Evolutionary conservation across 768 basidiomycete species (phyloP).

Genomic region (Auricularia auricula-judae): DNA sequence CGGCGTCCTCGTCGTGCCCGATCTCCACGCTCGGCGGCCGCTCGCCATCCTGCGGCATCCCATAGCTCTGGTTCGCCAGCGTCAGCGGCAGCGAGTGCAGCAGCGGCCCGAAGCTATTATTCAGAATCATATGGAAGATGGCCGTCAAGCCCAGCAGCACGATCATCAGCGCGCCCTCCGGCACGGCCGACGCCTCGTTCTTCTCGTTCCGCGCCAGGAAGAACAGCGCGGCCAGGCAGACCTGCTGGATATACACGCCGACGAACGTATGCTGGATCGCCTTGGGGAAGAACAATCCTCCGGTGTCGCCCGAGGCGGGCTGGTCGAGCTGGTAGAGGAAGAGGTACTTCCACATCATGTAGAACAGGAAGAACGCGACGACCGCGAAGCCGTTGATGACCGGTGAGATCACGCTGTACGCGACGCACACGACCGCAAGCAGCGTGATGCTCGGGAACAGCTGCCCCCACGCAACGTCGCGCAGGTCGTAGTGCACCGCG

Average conservation of each 20-base stretch:
- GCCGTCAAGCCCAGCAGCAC: slow-evolving; percentile 76
- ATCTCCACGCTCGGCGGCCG: slow-evolving; percentile 7
- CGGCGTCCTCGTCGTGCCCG: slow-evolving; percentile 9
- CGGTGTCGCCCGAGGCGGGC: slow-evolving; percentile 61
- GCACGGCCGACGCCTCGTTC: slow-evolving; percentile 41
- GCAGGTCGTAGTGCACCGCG: slow-evolving; percentile 65
- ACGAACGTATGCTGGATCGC: slow-evolving; percentile 91
- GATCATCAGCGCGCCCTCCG: slow-evolving; percentile 76
- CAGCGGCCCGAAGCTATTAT: slow-evolving; percentile 73
- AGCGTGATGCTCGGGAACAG: slow-evolving; percentile 64
- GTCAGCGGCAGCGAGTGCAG: slow-evolving; percentile 64
- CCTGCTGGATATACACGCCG: slow-evolving; percentile 83
- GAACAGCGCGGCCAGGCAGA: slow-evolving; percentile 80
- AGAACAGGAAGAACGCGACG: slow-evolving; percentile 74
- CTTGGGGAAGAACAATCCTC: slow-evolving; percentile 91
- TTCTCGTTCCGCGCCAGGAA: slow-evolving; percentile 65
- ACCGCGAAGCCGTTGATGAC: slow-evolving; percentile 87
- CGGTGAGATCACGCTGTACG: slow-evolving; percentile 84
- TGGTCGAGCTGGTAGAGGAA: slow-evolving; percentile 75
- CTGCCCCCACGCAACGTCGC: slow-evolving; percentile 67
- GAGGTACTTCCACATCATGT: slow-evolving; percentile 50
- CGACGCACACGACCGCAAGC: slow-evolving; percentile 73
- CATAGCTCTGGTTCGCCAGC: slow-evolving; percentile 59
- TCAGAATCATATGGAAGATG: slow-evolving; percentile 63
- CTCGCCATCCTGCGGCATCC: slow-evolving; percentile 14